Conservation (phyloP, 768 basidiomycete genomes). For the Mycena rosella region DNA sequence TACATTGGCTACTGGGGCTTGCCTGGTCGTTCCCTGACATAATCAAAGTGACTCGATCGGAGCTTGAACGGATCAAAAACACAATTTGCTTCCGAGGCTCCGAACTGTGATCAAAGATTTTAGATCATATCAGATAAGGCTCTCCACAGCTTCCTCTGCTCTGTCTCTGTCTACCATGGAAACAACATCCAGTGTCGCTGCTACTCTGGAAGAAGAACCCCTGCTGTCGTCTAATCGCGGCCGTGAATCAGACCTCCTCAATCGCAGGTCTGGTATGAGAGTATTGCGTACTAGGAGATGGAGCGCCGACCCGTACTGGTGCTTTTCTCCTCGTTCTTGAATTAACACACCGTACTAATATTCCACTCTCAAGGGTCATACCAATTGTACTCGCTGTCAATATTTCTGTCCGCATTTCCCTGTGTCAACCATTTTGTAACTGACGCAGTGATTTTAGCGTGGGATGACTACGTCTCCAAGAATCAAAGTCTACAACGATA, state of each 20-base stretch:
- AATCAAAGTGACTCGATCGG: too few relatives aligned
- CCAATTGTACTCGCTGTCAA: conserved; percentile 77
- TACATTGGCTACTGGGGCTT: too few relatives aligned
- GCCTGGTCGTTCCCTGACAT: too few relatives aligned
- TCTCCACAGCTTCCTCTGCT: too few relatives aligned
- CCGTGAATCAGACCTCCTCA: not conserved
- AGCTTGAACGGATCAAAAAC: too few relatives aligned
- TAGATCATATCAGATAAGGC: too few relatives aligned
- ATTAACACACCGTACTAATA: too few relatives aligned
- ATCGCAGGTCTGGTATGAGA: not conserved
- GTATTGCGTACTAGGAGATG: conserved; percentile 32
- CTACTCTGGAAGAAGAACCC: conserved; percentile 6
- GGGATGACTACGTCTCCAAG: conserved; percentile 85
- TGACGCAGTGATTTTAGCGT: conserved; percentile 63
- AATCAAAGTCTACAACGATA: conserved; percentile 83
- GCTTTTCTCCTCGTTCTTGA: not conserved
- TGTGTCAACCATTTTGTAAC: conserved; percentile 13
- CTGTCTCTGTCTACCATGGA: too few relatives aligned
- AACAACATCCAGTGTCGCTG: not conserved
- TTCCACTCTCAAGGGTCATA: conserved; percentile 83
- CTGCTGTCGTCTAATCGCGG: not conserved
- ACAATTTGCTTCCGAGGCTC: too few relatives aligned
- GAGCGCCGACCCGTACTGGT: conserved; percentile 63
- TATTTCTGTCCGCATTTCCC: conserved; percentile 65
- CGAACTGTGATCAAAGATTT: too few relatives aligned